phyloP scores from a whole-genome alignment of 1,139 yeast genomes.

The Spencermartinsiella ligniputridi region DNA sequence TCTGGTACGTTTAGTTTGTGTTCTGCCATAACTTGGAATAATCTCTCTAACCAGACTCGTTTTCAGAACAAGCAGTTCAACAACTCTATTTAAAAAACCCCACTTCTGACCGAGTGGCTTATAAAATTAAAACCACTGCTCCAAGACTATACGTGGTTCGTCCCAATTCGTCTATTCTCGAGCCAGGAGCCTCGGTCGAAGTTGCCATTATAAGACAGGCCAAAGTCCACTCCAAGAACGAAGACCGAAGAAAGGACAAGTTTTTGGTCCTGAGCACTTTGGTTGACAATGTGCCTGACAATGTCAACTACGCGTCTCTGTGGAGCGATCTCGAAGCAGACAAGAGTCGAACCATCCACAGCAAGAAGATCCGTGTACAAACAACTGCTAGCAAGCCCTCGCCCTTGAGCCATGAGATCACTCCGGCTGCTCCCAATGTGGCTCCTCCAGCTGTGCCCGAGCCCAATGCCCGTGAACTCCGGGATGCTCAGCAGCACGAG shows the following conservation, averaged over 20 bases:
- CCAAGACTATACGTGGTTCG: conserved; percentile 95
- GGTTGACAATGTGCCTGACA: conserved; percentile 41
- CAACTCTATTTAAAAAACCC: conserved; percentile 65
- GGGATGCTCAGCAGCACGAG: too few species aligned
- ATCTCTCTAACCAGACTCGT: conserved; percentile 1
- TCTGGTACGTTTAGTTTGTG: conserved; percentile 59
- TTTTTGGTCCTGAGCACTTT: conserved; percentile 86
- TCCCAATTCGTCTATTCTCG: conserved; percentile 82
- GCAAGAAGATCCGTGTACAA: conserved; percentile 57
- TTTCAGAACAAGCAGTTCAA: conserved; percentile 55
- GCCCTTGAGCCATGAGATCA: background rate
- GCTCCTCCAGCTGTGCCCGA: conserved; percentile 20
- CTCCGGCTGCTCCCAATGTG: conserved; percentile 17
- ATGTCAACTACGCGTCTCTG: conserved; percentile 51
- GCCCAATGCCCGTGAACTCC: too few species aligned
- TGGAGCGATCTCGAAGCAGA: conserved; percentile 70
- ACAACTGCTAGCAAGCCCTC: conserved; percentile 9
- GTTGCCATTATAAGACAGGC: conserved; percentile 87
- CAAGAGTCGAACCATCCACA: conserved; percentile 55
- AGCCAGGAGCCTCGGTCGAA: conserved; percentile 67
- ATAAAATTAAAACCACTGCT: conserved; percentile 97
- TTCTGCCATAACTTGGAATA: background rate
- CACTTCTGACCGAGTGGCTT: conserved; percentile 60
- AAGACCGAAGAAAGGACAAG: conserved; percentile 82
- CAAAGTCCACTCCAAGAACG: conserved; percentile 66